Conservation (phyloP, 139 green algal species). For the Nannochloris sp. region DNA sequence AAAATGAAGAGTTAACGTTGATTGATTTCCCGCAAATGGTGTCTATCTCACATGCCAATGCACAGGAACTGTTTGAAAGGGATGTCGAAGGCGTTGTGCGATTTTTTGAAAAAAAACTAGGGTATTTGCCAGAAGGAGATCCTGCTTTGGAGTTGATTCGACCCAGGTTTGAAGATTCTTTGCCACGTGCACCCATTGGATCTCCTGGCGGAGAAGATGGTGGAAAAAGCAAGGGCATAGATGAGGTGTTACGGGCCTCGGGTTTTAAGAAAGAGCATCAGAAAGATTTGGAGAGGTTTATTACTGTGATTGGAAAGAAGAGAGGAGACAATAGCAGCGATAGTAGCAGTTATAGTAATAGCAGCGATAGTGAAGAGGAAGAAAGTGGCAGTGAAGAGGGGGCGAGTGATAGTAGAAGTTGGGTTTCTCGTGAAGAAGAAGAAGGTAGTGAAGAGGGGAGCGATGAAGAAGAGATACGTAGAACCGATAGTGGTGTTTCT, state of each 20-base stretch:
- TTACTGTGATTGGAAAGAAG: slow-evolving; percentile 9
- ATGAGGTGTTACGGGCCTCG: slow-evolving; percentile 53
- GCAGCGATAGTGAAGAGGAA: background rate
- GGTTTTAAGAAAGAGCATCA: slow-evolving; percentile 59
- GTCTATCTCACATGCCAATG: slow-evolving; percentile 81
- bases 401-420: background rate
- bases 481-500: background rate
- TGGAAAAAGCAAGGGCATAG: slow-evolving; percentile 34
- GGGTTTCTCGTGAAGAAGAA: background rate
- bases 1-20: slow-evolving; percentile 71
- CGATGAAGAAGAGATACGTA: background rate
- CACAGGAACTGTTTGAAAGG: slow-evolving; percentile 84
- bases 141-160: slow-evolving; percentile 36
- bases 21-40: slow-evolving; percentile 99
- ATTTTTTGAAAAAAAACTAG: slow-evolving; percentile 72
- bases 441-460: background rate
- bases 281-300: slow-evolving; percentile 27
- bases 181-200: too few species aligned
- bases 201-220: too few species aligned
- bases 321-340: background rate
- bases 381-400: slow-evolving; percentile 4
- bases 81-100: slow-evolving; percentile 86
- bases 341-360: background rate
- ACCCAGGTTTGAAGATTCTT: slow-evolving; percentile 37
- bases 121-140: slow-evolving; percentile 57